A percentile compares a stretch with the other conserved stretches of the same genome.
Evolutionary conservation across 2,329 filamentous ascomycete genomes (phyloP).

Genomic region (Phyllosticta citriasiana): DNA sequence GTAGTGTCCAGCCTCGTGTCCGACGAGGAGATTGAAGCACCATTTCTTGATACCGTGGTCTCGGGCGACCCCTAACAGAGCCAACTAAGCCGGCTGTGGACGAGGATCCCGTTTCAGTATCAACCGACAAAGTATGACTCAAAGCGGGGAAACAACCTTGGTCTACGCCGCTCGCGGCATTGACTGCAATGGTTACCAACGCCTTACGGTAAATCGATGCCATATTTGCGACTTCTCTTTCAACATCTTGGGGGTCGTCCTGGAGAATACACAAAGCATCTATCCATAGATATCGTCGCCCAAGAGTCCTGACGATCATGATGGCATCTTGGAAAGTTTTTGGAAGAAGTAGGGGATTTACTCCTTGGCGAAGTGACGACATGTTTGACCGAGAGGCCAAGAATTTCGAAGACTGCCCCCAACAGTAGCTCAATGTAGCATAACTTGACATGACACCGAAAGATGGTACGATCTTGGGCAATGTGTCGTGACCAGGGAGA

Average conservation of each 20-base stretch:
- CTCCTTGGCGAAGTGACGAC: not conserved
- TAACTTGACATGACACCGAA: not conserved
- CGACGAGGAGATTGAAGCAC: not conserved
- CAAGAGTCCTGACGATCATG: not conserved
- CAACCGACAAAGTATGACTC: not conserved
- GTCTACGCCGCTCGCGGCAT: not conserved
- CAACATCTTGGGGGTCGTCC: not conserved
- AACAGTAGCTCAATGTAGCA: constrained; percentile 4
- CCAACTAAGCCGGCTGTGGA: not conserved
- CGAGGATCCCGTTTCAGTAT: not conserved
- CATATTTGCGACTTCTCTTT: not conserved
- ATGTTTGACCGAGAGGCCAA: not conserved
- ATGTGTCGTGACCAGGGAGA: not conserved
- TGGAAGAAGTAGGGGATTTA: not conserved
- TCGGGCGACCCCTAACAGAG: not conserved
- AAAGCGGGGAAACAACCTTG: not conserved
- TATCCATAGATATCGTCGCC: constrained; percentile 4
- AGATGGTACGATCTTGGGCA: not conserved
- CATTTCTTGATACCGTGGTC: not conserved
- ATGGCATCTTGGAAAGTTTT: not conserved
- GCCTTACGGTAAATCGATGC: not conserved
- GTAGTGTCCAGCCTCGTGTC: constrained; percentile 23
- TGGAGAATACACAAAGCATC: constrained; percentile 12
- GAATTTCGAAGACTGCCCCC: not conserved
- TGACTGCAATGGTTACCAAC: not conserved